Evolutionary conservation across 2,329 filamentous ascomycete species (phyloP).

Genomic region (Blumeria hordei): DNA sequence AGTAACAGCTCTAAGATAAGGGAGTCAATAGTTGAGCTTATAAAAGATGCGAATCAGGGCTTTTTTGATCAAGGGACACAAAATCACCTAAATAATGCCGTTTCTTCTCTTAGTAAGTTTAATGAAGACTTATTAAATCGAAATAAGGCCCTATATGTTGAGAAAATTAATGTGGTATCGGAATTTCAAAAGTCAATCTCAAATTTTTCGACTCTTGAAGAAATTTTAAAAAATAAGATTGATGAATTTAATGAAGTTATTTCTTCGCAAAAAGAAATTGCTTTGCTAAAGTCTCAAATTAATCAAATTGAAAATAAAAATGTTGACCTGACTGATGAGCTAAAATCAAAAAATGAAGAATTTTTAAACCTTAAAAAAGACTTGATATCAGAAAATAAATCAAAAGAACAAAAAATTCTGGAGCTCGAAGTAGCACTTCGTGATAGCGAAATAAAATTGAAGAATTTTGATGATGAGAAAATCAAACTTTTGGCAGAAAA

Average conservation of each 20-base stretch:
- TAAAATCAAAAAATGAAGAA: conserved; percentile 15
- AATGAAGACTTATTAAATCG: conserved; percentile 6
- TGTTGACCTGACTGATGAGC: conserved; percentile 9
- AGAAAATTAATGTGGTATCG: conserved; percentile 4
- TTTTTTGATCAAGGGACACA: conserved; percentile 6
- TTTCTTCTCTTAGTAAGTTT: conserved; percentile 7
- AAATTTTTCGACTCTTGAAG: conserved; percentile 5
- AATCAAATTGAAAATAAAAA: conserved; percentile 9
- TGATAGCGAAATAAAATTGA: conserved; percentile 8
- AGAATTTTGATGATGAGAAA: conserved; percentile 10
- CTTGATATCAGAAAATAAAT: not conserved
- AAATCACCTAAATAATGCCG: conserved; percentile 5
- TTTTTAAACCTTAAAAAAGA: conserved; percentile 6
- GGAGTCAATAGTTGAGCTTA: conserved; percentile 4
- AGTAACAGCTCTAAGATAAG: conserved; percentile 2
- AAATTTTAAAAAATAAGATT: conserved; percentile 6
- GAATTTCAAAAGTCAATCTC: conserved; percentile 6
- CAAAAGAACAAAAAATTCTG: conserved; percentile 5
- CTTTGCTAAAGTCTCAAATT: conserved; percentile 5
- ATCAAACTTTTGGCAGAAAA: conserved; percentile 6
- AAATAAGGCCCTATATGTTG: conserved; percentile 3
- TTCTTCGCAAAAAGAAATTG: conserved; percentile 7
- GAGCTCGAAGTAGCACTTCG: conserved; percentile 4
- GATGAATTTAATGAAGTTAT: conserved; percentile 6
- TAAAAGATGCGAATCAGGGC: conserved; percentile 7